Evolutionary conservation across 164 flowering plant species (phyloP), one percentile per base, ranked within the genome.

Genomic region (Vitis rotundifolia): DNA sequence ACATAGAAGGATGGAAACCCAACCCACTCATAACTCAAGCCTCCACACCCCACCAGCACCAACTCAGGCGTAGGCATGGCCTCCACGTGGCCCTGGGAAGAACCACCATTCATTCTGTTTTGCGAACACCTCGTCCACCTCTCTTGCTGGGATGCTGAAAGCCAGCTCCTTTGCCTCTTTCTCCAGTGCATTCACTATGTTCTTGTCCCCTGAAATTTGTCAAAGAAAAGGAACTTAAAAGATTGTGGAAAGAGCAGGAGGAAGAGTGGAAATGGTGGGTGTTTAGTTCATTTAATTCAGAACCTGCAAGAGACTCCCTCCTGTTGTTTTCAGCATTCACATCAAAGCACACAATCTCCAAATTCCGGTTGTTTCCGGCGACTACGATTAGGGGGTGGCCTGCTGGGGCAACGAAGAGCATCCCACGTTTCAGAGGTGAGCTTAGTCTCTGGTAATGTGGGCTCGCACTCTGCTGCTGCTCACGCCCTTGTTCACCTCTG

Each of bases 331-430:
- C 4, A 7, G 83, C 84, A 18, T 84, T 81, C 29, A 89, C 68
- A 58, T 84, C 87, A 60, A 91, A 91, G 77, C 86, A 81, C 8
- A 88, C 57, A 0, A 87, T 22, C 66, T 84, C 76, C 26, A 92
- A 78, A 64, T 89, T 84, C 50, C 80, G 76, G 19, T 74, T 59
- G 0, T 64, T 29, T 1, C 5, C 5, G 1, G 90, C 81, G 3
- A 94, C 90, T 0, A 86, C 81, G 2, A 56, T 60, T 0, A 73
- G 79, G 5, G 98, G 95, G 61, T 93, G 98, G 1, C 91, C 93
- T 0, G 92, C 81, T 1, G 90, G 97, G n/a, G 74, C 79, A 0
- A 86, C 66, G 59, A 82, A 74, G 66, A 81, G 81, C 2, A 64
- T 70, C 14, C 84, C 84, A 0, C 64, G 71, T 10, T 71, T 73